Evolutionary conservation across 2,329 filamentous ascomycete genomes (phyloP).

Genomic region (Colletotrichum tropicale): DNA sequence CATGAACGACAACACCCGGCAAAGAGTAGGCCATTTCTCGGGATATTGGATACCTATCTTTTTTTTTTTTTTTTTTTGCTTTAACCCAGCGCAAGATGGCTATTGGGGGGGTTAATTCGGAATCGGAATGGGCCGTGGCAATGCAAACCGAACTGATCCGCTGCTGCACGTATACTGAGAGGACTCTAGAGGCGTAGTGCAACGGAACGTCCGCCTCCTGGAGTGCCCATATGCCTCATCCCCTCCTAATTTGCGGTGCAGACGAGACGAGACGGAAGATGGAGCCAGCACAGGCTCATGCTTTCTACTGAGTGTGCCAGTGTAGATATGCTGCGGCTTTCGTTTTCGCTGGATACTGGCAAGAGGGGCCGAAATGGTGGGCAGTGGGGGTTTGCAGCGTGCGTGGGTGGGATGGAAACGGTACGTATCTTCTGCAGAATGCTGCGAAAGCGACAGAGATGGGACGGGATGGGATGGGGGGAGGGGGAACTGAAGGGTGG

Average conservation of each 20-base stretch:
- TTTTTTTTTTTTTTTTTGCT: background rate
- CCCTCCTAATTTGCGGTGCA: slow-evolving; percentile 9
- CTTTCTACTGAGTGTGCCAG: background rate
- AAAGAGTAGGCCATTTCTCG: background rate
- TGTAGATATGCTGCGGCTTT: background rate
- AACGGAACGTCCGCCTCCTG: background rate
- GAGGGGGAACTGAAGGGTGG: background rate
- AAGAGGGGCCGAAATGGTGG: background rate
- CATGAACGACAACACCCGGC: background rate
- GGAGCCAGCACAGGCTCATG: background rate
- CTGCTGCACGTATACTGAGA: background rate
- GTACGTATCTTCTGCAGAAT: slow-evolving; percentile 9
- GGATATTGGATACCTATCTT: background rate
- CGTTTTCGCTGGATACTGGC: background rate
- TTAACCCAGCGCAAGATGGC: background rate
- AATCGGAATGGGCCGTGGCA: background rate
- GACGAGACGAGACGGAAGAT: background rate
- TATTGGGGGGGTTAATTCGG: background rate
- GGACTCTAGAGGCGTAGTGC: background rate
- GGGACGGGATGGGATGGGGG: background rate
- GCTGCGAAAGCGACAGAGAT: slow-evolving; percentile 5
- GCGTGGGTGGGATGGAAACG: slow-evolving; percentile 7
- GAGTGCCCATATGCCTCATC: background rate
- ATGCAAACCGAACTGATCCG: background rate
- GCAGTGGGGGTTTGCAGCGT: slow-evolving; percentile 14